Base-by-base conservation (phyloP, 2,329 filamentous ascomycete species). In the Colletotrichum acutatum region DNA sequence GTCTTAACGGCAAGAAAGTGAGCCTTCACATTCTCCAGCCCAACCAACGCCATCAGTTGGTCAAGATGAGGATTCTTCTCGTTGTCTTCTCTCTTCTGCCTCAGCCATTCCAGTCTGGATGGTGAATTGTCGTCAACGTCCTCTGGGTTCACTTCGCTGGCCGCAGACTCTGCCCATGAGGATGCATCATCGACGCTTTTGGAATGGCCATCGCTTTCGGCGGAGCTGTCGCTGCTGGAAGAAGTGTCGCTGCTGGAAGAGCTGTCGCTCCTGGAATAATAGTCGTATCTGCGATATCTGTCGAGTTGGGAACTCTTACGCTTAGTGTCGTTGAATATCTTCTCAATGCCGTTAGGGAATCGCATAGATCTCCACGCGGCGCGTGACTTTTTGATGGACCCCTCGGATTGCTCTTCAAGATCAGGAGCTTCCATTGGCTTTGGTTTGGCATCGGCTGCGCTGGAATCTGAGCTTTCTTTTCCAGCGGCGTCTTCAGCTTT, bases 41-140 rank as follows among this genome's bases (percentile, higher is more conserved):
- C 91, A 59, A 89, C 87, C 85, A 93, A 88, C 1, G 82, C 81
- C 88, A 93, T 92, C 30, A 93, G 78, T 0, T 82, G 75, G 75
- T 93, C 91, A 1, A 93, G 81, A 2, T 86, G 83, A n/a, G 82
- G 78, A 72, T 90, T 92, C 14, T 79, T 77, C 0, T 86, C 85
- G 26, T 83, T 83, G 66, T 89, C 84, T 3, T 82, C 74, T 73
- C 89, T 90, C 76, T 82, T 82, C 57, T 79, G 80, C 28, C 79
- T 75, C n/a, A 80, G 57, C 80, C 80, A 82, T 66, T 82, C 80
- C 30, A 78, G 64, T 34, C 78, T 76, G 1, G 79, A 76, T 4
- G 90, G 87, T 9, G 84, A 83, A 24, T 90, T 80, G 49, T 81
- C 79, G 52, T 78, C 75, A 60, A 79, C 76, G 11, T 80, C 76